These are phyloP conservation scores for Chimonanthus praecox DNA, from an alignment of 164 flowering plant species.

Conservation along the genomic window DNA sequence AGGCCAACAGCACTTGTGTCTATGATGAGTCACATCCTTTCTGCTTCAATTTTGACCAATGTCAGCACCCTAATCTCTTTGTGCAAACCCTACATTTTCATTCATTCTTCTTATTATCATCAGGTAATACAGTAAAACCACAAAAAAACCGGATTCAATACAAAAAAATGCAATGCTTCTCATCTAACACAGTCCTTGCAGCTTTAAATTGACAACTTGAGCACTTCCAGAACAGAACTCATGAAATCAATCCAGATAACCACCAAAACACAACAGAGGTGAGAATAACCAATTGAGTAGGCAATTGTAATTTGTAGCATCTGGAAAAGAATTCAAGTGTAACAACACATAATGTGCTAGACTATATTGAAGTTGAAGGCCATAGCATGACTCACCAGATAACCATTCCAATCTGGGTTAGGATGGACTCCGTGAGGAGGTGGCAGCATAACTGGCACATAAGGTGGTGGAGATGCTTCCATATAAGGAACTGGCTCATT, in stretches of 20 bases:
- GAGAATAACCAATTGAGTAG: not conserved
- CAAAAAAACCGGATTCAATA: not conserved
- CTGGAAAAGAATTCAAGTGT: not conserved
- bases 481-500: conserved; percentile 35
- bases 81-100: not conserved
- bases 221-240: not conserved
- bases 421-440: conserved; percentile 45
- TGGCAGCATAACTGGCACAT: conserved; percentile 40
- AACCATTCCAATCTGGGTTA: conserved; percentile 68
- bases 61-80: too few species aligned
- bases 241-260: not conserved
- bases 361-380: not conserved
- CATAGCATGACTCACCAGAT: conserved; percentile 47
- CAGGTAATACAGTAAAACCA: not conserved
- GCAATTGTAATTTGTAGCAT: not conserved
- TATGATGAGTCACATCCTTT: too few species aligned
- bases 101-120: not conserved
- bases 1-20: too few species aligned
- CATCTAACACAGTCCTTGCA: not conserved
- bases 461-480: conserved; percentile 21
- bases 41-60: too few species aligned
- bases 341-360: not conserved
- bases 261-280: not conserved
- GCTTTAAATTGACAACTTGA: not conserved
- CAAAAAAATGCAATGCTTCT: not conserved